phyloP scores from a whole-genome alignment of 2,329 filamentous ascomycete genomes.

The Penicillium sp. region DNA sequence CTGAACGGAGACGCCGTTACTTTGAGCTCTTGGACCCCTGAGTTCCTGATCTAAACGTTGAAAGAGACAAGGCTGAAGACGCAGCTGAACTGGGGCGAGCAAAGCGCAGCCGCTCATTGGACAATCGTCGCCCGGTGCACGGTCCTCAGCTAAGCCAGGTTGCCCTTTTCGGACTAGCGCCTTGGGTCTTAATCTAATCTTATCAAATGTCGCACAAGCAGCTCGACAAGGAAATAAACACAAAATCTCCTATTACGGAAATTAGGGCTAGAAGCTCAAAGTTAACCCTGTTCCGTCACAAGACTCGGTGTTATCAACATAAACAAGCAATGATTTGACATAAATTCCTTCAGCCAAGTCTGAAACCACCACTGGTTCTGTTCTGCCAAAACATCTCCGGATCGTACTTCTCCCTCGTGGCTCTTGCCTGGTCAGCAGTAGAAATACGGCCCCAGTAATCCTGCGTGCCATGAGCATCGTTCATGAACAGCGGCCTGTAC shows the following conservation, averaged over 20 bases:
- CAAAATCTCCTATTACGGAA: neutral
- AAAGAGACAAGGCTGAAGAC: no score
- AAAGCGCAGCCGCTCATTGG: neutral
- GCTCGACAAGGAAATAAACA: neutral
- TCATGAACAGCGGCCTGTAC: slow-evolving; percentile 46
- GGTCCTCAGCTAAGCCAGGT: neutral
- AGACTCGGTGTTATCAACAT: neutral
- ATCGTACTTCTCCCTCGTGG: slow-evolving; percentile 35
- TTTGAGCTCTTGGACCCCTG: no score
- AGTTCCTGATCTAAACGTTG: no score
- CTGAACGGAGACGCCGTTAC: no score
- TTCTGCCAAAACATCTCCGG: slow-evolving; percentile 38
- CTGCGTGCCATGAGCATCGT: slow-evolving; percentile 42
- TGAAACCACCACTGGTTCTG: slow-evolving; percentile 39
- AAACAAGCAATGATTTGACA: no score
- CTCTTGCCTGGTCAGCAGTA: slow-evolving; percentile 28
- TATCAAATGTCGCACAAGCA: neutral
- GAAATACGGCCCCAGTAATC: slow-evolving; percentile 42
- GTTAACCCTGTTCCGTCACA: no score
- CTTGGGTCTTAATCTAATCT: neutral
- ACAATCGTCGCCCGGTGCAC: neutral
- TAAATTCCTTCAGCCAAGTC: slow-evolving; percentile 18
- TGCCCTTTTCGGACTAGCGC: neutral
- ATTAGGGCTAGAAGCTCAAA: neutral
- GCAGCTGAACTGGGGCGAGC: no score